Conservation (phyloP, 352 stramenopile genomes). For the Phytophthora uliginosa region DNA sequence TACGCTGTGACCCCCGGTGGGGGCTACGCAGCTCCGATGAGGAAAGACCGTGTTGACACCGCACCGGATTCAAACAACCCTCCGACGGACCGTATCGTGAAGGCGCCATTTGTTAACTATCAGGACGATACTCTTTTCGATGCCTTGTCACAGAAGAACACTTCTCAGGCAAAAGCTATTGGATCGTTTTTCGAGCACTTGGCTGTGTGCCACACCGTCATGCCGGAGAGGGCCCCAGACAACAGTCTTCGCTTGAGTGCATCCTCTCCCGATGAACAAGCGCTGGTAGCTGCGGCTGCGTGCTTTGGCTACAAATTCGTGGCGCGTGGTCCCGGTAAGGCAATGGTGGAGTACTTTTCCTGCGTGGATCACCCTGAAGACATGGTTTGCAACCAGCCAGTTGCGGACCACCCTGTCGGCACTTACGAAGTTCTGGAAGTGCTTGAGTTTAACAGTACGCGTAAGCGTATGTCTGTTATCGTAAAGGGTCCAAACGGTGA, state of each 20-base stretch:
- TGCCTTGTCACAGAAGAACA: slow-evolving; percentile 49
- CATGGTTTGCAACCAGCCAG: slow-evolving; percentile 40
- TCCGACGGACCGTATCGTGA: slow-evolving; percentile 60
- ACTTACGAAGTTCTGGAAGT: slow-evolving; percentile 93
- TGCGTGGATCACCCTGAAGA: slow-evolving; percentile 52
- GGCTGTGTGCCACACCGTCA: slow-evolving; percentile 97
- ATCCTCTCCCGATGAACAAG: slow-evolving; percentile 93
- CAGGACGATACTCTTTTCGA: slow-evolving; percentile 87
- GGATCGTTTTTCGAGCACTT: slow-evolving; percentile 89
- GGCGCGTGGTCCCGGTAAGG: slow-evolving; percentile 74
- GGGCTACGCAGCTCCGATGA: slow-evolving; percentile 35
- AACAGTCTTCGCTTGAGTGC: slow-evolving; percentile 89
- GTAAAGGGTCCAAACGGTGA: slow-evolving; percentile 60
- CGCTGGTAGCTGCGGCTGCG: slow-evolving; percentile 82
- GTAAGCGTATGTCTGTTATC: slow-evolving; percentile 97
- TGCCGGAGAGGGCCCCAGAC: slow-evolving; percentile 96
- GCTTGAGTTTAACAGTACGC: slow-evolving; percentile 96
- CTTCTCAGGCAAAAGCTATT: slow-evolving; percentile 62
- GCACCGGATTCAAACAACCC: slow-evolving; percentile 33
- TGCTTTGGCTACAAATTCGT: slow-evolving; percentile 91
- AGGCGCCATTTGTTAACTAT: slow-evolving; percentile 90
- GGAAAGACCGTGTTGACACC: slow-evolving; percentile 46
- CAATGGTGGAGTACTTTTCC: slow-evolving; percentile 81
- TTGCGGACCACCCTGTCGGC: slow-evolving; percentile 40
- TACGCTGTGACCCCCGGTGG: slow-evolving; percentile 39